Evolutionary conservation across 1,139 yeast species (phyloP), one percentile per base, ranked within the genome.

Genomic region (Suhomyces guaymorum): DNA sequence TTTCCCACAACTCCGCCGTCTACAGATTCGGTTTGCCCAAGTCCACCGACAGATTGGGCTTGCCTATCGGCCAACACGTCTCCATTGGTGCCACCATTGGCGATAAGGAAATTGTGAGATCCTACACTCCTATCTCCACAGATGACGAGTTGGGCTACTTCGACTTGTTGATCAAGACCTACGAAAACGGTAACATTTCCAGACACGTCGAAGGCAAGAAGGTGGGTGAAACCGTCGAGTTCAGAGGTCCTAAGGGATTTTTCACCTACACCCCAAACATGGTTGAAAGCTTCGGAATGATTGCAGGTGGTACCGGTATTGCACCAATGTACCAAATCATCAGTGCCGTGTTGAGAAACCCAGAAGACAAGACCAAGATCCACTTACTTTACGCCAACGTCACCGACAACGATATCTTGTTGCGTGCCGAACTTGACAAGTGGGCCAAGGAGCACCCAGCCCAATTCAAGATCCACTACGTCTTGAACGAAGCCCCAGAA

Each of bases 61-160:
- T 92, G 49, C 97, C 97, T 37, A 85, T 89, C 55, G 98, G 98
- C 37, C 97, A 92, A 66, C 96, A 89, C 58, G 82, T 89, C 54
- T 75, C 86, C 30, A 80, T 87, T 51, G 78, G 82, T 22, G 92
- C 95, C 28, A 70, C 66, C 31, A 78, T 84, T 51, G 74, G 77
- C 48, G 97, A 85, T 41, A 88, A 88, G 66, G 95, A 87, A 54
- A 73, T 90, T 39, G 81, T 87, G 35, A 79, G 97, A 59, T 87
- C 96, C 8, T 92, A 92, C 67, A 92, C 98, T 6, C 98, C 98
- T 34, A 84, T 90, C 46, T 82, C 96, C 20, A 75, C 86, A 43
- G 96, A 89, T 59, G 82, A 81, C 36, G 86, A 82, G 54, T 74
- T 80, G 52, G 98, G 98, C 25, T 80, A 77, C 66, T 90, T 92